Evolutionary conservation across 176 grass and related monocot species (phyloP).

Genomic region (Carex parvula): DNA sequence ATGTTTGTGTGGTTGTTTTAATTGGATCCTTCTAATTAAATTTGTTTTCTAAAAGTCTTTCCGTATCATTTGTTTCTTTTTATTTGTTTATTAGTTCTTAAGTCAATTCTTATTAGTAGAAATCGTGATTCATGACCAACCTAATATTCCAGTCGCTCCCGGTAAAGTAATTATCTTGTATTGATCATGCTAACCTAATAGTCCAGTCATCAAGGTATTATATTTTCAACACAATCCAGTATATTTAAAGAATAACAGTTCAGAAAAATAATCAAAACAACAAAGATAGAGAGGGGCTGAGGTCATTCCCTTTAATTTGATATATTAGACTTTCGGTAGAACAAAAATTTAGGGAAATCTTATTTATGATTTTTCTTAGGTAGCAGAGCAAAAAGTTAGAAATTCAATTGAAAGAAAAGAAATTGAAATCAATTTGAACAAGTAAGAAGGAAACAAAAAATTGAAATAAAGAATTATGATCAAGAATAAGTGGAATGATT

Average conservation of each 20-base stretch:
- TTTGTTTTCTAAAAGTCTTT: neutral
- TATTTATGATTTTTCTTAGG: neutral
- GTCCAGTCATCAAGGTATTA: no score
- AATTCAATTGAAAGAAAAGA: neutral
- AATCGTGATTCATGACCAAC: neutral
- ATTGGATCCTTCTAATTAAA: neutral
- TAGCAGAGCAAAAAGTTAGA: neutral
- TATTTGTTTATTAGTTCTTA: neutral
- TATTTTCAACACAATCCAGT: neutral
- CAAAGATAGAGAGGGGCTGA: neutral
- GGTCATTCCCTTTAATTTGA: no score
- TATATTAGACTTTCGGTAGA: no score
- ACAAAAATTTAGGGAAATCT: no score
- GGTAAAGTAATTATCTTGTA: neutral
- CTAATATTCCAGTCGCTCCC: neutral
- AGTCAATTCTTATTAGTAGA: neutral
- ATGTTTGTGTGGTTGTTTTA: neutral
- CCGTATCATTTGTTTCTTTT: neutral
- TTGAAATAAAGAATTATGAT: neutral
- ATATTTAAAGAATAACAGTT: neutral
- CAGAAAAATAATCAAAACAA: neutral
- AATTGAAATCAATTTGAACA: neutral
- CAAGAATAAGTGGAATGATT: neutral
- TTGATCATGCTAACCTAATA: neutral
- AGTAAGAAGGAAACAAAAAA: neutral